Base-by-base conservation (phyloP, 2,329 filamentous ascomycete species). In the Gnomoniopsis smithogilvyi region DNA sequence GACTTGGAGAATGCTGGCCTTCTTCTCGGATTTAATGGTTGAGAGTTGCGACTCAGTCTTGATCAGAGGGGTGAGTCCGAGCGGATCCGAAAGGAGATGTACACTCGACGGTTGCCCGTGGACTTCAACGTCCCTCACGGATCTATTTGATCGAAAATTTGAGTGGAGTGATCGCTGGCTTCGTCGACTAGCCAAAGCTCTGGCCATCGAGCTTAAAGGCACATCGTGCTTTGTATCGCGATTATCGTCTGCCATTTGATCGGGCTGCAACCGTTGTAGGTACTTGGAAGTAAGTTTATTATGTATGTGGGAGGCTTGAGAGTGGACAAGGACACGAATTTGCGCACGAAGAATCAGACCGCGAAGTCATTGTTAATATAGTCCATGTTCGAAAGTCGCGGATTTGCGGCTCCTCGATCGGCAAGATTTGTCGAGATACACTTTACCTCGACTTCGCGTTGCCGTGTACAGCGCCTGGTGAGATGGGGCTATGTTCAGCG, bases 51-150 rank as follows among this genome's bases (percentile, higher is more conserved):
- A 52, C 1, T 58, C 55, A 33, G 48, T 22, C 14, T 58, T 58
- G 24, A 58, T 58, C 19, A 58, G 49, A 26, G 48, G 55, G 15
- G 55, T 46, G 17, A 58, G 33, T 3, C 55, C 55, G 3, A 58
- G 49, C n/a, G 55, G 55, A 22, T 58, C 55, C 19, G 55, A 52
- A 3, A 41, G 38, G 12, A 4, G 14, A 21, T 58, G 49, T 12
- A 45, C 21, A 19, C 41, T 21, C 14, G 41, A 17, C 24, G 15
- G 19, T 15, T 8, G 4, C 26, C 26, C 26, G 4, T 50, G 38
- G 17, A 51, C 55, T 52, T 58, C 55, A 49, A 58, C 55, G 52
- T 58, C 55, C 46, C 55, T 58, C 46, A 49, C 55, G 14, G 55
- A 58, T 8, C 49, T 45, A 14, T 52, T 52, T 48, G 55, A 58